Evolutionary conservation across 2,329 filamentous ascomycete species (phyloP), one percentile per base, ranked within the genome.

Genomic region (Westerdykella ornata): DNA sequence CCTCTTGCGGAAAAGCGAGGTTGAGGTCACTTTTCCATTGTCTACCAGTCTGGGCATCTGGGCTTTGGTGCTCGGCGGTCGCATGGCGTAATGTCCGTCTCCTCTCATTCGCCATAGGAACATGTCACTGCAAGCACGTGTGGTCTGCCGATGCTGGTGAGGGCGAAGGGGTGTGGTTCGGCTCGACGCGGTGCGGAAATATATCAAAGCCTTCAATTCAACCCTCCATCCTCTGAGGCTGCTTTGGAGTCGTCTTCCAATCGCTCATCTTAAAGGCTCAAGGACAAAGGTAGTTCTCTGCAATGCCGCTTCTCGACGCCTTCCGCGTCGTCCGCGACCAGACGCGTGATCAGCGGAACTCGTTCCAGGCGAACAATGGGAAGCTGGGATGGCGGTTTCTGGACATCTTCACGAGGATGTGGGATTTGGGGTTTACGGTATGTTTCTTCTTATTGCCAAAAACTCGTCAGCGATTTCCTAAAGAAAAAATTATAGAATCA

Each of bases 361-460:
- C 42, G 8, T 40, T 41, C 38, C 32, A 39, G 15, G 42, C 45
- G 9, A 47, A 44, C 14, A 40, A 40, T 15, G 30, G 34, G 14
- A 39, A 22, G n/a, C 33, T 47, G 1, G n/a, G 22, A 11, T 43
- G 41, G 41, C 37, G 37, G 3, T 18, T 43, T 22, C 18, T 20
- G 11, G 45, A 48, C 19, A 36, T 46, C 12, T 38, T 49, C 17
- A 31, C 42, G 3, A 18, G 46, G 14, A 46, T 35, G 12, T 82
- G 76, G 75, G 67, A 81, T 54, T 61, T 82, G 5, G 79, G 79
- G 0, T 73, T 82, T 44, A 81, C 77, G 0, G 30, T 33, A 33
- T 7, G 30, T 33, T 5, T 33, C n/a, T n/a, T n/a, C n/a, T n/a
- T n/a, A 33, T 17, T 3, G 4, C n/a, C n/a, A n/a, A n/a, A n/a